Evolutionary conservation across 2,329 filamentous ascomycete species (phyloP), one percentile per base, ranked within the genome.

Genomic region (Diaporthe sp.): DNA sequence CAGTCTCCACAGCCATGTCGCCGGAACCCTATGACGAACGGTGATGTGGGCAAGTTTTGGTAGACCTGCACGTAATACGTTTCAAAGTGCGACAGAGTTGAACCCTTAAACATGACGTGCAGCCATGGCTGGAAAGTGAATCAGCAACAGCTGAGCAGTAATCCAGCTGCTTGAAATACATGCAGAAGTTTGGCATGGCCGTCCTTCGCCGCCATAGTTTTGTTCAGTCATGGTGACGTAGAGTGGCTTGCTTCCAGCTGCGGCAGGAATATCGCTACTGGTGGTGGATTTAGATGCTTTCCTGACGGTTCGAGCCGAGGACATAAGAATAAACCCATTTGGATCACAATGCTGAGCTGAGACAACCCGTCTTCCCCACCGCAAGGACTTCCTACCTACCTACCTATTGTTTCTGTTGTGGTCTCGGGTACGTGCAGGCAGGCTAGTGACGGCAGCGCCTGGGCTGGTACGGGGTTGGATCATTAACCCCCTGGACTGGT

Each of bases 361-460:
- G 57, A 61, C 57, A 61, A 28, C 55, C 55, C 35, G 4, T 13
- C 33, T n/a, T 38, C 22, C 22, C 7, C 47, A n/a, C n/a, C n/a
- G n/a, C n/a, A n/a, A n/a, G n/a, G n/a, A n/a, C n/a, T n/a, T n/a
- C n/a, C n/a, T n/a, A n/a, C n/a, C n/a, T n/a, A n/a, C n/a, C n/a
- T n/a, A n/a, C n/a, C n/a, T 2, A 13, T 22, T 10, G 15, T n/a
- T 38, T n/a, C 13, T n/a, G 12, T 25, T 13, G 55, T 38, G 55
- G 55, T 47, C 60, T 64, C 60, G 60, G 60, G 38, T 64, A 64
- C 25, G 13, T 45, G 38, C 57, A 61, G 57, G 35, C 33, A 47
- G 42, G 17, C 19, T 19, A 22, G 19, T 8, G 42, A 8, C 15
- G 9, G n/a, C 33, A 12, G 54, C 54, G 30, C 30, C 52, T 35